phyloP scores from a whole-genome alignment of 2,329 filamentous ascomycete genomes.

The Zymoseptoria ardabiliae region DNA sequence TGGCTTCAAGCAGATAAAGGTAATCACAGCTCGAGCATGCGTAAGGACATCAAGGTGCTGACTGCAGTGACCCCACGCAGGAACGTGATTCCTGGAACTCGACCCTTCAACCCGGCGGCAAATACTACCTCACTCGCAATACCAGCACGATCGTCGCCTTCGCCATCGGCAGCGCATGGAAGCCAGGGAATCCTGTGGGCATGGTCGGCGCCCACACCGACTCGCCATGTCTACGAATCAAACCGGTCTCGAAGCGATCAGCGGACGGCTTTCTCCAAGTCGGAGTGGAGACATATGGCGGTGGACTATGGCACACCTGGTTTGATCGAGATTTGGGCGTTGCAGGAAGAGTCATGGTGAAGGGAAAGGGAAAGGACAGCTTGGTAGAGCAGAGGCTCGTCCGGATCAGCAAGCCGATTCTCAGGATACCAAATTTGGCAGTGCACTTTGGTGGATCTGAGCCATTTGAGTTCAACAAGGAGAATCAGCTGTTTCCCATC shows the following conservation, averaged over 20 bases:
- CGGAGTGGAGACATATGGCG: slow-evolving; percentile 93
- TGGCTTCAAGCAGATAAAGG: slow-evolving; percentile 78
- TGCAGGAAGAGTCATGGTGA: slow-evolving; percentile 80
- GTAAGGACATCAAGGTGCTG: neutral
- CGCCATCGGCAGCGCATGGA: slow-evolving; percentile 84
- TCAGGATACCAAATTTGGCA: slow-evolving; percentile 86
- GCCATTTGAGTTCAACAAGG: slow-evolving; percentile 91
- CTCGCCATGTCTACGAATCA: slow-evolving; percentile 83
- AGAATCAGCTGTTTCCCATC: slow-evolving; percentile 91
- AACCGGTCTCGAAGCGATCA: slow-evolving; percentile 86
- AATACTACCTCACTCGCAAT: slow-evolving; percentile 95
- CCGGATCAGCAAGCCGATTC: slow-evolving; percentile 82
- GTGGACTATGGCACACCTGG: slow-evolving; percentile 96
- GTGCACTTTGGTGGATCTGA: slow-evolving; percentile 86
- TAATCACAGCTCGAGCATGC: slow-evolving; percentile 25
- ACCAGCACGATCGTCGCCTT: slow-evolving; percentile 88
- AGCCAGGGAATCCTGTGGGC: slow-evolving; percentile 78
- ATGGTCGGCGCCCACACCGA: slow-evolving; percentile 97
- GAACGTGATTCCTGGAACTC: slow-evolving; percentile 86
- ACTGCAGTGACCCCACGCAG: slow-evolving; percentile 27
- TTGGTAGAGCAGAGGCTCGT: slow-evolving; percentile 76
- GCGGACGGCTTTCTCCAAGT: slow-evolving; percentile 86
- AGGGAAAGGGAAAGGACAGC: slow-evolving; percentile 49
- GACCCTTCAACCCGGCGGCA: slow-evolving; percentile 73
- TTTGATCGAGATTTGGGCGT: slow-evolving; percentile 92